Evolutionary conservation across 495 filamentous ascomycete species (phyloP).

Genomic region (Penicillium desertorum): DNA sequence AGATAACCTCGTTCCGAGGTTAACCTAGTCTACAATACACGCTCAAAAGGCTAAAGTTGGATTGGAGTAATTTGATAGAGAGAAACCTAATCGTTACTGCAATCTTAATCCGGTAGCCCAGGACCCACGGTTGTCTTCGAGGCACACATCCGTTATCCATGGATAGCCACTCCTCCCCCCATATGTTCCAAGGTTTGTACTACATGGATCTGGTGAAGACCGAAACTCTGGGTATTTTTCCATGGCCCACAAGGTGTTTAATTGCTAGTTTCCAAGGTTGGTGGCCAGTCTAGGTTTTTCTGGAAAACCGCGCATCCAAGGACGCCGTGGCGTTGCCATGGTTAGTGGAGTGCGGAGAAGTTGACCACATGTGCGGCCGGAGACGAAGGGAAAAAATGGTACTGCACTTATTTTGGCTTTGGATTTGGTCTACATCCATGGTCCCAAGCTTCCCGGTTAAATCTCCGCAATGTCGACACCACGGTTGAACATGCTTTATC

Average conservation of each 20-base stretch:
- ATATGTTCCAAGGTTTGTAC: neutral
- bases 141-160: constrained; percentile 20
- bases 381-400: neutral
- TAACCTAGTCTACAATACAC: neutral
- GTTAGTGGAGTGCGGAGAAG: constrained; percentile 26
- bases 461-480: constrained; percentile 20
- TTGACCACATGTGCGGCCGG: neutral
- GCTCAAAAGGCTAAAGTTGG: neutral
- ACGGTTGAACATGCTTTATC: constrained; percentile 1
- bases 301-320: constrained; percentile 20
- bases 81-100: constrained; percentile 7
- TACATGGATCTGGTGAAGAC: constrained; percentile 9
- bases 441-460: constrained; percentile 12
- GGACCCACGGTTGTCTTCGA: constrained; percentile 25
- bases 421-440: neutral
- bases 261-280: neutral
- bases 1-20: neutral
- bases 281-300: constrained; percentile 8
- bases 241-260: neutral
- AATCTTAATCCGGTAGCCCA: constrained; percentile 7
- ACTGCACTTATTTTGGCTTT: neutral
- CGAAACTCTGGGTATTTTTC: neutral
- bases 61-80: constrained; percentile 5
- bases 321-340: constrained; percentile 11
- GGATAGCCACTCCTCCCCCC: constrained; percentile 3